phyloP scores from a whole-genome alignment of 805 yeast species.

The Candida peoriensis region DNA sequence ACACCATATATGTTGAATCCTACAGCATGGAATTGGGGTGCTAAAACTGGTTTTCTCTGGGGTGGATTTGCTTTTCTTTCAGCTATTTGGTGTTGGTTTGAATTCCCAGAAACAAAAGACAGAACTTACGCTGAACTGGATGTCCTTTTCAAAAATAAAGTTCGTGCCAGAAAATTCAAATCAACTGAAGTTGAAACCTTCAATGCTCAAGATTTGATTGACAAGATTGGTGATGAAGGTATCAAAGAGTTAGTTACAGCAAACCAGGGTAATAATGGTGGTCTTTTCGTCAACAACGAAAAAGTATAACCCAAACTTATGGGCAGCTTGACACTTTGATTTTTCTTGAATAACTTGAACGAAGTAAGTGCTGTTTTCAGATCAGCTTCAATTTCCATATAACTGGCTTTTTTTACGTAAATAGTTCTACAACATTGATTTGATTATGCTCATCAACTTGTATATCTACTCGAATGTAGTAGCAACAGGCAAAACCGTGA shows the following conservation, averaged over 20 bases:
- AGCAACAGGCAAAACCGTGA: too few relatives aligned
- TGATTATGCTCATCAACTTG: too few relatives aligned
- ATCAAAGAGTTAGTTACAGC: conserved; percentile 12
- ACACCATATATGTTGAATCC: conserved; percentile 45
- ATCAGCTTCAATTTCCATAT: too few relatives aligned
- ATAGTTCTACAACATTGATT: too few relatives aligned
- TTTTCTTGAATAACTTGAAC: too few relatives aligned
- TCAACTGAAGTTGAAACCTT: conserved; percentile 17
- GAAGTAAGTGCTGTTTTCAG: too few relatives aligned
- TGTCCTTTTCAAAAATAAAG: conserved; percentile 34
- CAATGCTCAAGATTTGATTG: conserved; percentile 16
- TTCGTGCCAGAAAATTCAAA: conserved; percentile 29
- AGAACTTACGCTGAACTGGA: conserved; percentile 56
- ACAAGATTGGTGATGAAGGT: conserved; percentile 16
- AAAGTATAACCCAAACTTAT: too few relatives aligned
- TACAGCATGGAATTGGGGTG: conserved; percentile 36
- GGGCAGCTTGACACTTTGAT: too few relatives aligned
- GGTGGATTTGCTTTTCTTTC: conserved; percentile 31
- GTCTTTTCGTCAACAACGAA: too few relatives aligned
- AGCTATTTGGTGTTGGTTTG: conserved; percentile 40
- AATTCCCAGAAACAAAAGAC: conserved; percentile 52
- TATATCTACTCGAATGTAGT: too few relatives aligned
- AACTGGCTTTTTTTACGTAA: too few relatives aligned
- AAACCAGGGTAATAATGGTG: too few relatives aligned
- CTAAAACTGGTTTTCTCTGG: conserved; percentile 41